Conservation (phyloP, 176 grass and related monocot genomes). For the Oryza glumipatula region DNA sequence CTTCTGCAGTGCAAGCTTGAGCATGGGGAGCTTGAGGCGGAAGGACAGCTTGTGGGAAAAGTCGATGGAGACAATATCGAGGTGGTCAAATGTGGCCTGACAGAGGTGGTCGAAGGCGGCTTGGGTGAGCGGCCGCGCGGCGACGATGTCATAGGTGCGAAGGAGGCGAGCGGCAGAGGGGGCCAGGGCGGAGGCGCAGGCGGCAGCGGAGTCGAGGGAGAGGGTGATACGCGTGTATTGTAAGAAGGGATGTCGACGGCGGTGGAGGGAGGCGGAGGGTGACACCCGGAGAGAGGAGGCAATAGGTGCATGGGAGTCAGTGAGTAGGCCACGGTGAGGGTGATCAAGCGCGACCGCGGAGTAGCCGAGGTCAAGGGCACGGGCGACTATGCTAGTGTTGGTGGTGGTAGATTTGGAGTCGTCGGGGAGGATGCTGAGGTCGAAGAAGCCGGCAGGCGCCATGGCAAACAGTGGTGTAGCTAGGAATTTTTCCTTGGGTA, state of each 20-base stretch:
- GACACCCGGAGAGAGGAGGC: conserved; percentile 49
- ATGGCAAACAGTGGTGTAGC: not conserved
- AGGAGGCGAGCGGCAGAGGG: conserved; percentile 51
- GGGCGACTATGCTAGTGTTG: conserved; percentile 7
- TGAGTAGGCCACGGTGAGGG: conserved; percentile 66
- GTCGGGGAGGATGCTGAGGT: conserved; percentile 57
- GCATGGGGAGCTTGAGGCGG: conserved; percentile 63
- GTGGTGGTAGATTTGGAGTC: conserved; percentile 14
- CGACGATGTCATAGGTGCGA: conserved; percentile 69
- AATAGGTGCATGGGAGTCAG: conserved; percentile 37
- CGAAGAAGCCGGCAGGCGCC: conserved; percentile 48
- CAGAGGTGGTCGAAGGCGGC: conserved; percentile 78
- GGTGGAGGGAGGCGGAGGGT: not conserved
- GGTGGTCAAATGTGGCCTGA: conserved; percentile 40
- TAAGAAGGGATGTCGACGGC: too few species aligned
- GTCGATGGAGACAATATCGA: conserved; percentile 77
- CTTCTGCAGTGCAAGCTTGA: conserved; percentile 79
- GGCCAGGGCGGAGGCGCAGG: conserved; percentile 5
- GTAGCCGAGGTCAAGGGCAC: conserved; percentile 45
- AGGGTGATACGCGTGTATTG: conserved; percentile 79
- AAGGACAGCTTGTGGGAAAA: conserved; percentile 75
- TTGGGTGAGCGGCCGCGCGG: conserved; percentile 59
- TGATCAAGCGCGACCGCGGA: conserved; percentile 52
- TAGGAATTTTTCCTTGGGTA: too few species aligned
- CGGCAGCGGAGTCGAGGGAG: conserved; percentile 46